Conservation (phyloP, 441 rosid genomes). For the Rhodomyrtus psidioides region DNA sequence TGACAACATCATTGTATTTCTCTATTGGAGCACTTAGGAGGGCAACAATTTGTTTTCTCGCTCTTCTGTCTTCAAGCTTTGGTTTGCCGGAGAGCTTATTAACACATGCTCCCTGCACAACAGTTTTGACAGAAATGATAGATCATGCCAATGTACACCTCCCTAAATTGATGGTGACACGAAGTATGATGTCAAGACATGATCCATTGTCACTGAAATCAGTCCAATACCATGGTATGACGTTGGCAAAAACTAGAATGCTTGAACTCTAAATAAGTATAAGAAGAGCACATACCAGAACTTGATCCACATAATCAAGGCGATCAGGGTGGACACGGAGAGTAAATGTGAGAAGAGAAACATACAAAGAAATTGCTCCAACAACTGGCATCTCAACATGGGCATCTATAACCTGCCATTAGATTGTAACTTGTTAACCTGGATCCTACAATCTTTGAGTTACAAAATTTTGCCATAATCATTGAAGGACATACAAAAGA, state of each 20-base stretch:
- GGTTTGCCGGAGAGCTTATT: constrained; percentile 41
- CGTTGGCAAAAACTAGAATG: background rate
- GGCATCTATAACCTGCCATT: constrained; percentile 48
- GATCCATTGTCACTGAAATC: background rate
- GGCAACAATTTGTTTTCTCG: constrained; percentile 59
- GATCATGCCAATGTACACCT: background rate
- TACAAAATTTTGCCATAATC: background rate
- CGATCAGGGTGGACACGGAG: constrained; percentile 67
- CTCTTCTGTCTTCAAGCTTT: constrained; percentile 48
- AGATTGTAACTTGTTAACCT: constrained; percentile 2
- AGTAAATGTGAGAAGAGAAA: constrained; percentile 60
- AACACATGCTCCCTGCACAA: constrained; percentile 46
- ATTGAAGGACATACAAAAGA: background rate
- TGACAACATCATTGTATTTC: constrained; percentile 55
- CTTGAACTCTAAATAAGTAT: background rate
- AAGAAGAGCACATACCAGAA: constrained; percentile 40
- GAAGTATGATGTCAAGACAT: background rate
- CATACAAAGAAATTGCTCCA: constrained; percentile 53
- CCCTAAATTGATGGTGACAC: background rate
- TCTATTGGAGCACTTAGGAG: constrained; percentile 66
- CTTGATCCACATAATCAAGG: constrained; percentile 70
- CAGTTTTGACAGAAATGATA: background rate
- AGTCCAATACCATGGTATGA: background rate
- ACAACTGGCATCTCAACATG: constrained; percentile 64
- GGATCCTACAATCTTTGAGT: constrained; percentile 5